A percentile compares a stretch with the other conserved stretches of the same genome.
Evolutionary conservation across 208 protist species (phyloP).

Genomic region (Leishmania turanica): DNA sequence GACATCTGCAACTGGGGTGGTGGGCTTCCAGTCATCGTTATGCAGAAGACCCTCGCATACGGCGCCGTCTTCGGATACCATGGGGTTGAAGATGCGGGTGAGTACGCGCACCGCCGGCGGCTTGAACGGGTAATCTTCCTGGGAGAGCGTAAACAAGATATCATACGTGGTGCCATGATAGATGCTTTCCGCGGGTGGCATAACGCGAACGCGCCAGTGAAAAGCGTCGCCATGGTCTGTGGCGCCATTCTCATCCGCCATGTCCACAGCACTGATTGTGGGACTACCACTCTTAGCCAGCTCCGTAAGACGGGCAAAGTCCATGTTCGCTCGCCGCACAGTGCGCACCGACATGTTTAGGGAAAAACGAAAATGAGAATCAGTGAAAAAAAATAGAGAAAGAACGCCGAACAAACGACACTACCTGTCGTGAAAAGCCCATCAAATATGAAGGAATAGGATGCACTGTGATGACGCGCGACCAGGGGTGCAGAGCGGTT

Average conservation of each 20-base stretch:
- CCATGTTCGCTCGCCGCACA: conserved; percentile 38
- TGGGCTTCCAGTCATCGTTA: conserved; percentile 51
- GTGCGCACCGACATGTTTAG: conserved; percentile 21
- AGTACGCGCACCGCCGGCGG: conserved; percentile 57
- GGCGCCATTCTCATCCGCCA: conserved; percentile 17
- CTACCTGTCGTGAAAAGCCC: not conserved
- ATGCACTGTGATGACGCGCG: not conserved
- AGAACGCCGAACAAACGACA: not conserved
- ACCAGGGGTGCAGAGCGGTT: not conserved
- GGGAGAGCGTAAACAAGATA: conserved; percentile 42
- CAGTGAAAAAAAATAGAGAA: not conserved
- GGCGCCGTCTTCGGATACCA: conserved; percentile 39
- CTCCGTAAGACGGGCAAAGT: conserved; percentile 39
- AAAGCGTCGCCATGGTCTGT: conserved; percentile 32
- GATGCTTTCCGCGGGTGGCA: conserved; percentile 44
- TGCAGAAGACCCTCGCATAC: conserved; percentile 60
- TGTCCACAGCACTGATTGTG: conserved; percentile 12
- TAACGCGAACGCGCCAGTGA: conserved; percentile 45
- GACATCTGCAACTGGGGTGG: conserved; percentile 29
- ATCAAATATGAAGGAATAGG: not conserved
- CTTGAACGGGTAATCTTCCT: conserved; percentile 60
- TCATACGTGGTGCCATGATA: conserved; percentile 50
- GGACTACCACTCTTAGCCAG: not conserved
- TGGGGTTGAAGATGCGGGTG: conserved; percentile 63
- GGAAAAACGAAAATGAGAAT: not conserved